Conservation (phyloP, 2,329 filamentous ascomycete genomes). For the Sclerotinia borealis region DNA sequence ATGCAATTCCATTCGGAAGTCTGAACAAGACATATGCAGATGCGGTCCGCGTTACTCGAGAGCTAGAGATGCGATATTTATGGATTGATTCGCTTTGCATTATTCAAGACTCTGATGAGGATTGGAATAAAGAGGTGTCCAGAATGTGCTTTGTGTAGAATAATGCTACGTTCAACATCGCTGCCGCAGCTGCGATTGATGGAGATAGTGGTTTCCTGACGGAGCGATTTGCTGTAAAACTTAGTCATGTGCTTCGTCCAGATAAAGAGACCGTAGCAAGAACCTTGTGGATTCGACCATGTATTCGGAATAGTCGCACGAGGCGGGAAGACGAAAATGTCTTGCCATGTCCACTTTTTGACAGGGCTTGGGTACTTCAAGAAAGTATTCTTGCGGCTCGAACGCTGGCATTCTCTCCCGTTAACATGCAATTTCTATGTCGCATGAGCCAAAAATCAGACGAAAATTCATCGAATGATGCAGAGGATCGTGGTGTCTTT, state of each 20-base stretch:
- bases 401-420: neutral
- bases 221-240: neutral
- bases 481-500: neutral
- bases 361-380: neutral
- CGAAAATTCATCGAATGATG: neutral
- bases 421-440: neutral
- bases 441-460: neutral
- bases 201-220: neutral
- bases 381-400: neutral
- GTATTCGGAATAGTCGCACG: neutral
- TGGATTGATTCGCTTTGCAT: neutral
- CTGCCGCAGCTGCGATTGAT: neutral
- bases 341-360: neutral
- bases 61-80: neutral
- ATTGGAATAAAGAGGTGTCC: neutral
- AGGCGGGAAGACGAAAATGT: neutral
- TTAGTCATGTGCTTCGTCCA: neutral
- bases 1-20: neutral
- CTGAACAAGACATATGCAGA: neutral
- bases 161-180: neutral
- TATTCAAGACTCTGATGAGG: neutral
- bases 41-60: neutral
- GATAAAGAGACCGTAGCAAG: neutral
- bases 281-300: neutral
- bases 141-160: neutral